Percentiles rank a stretch among this genome's conserved stretches.
phyloP scores from a whole-genome alignment of 2,329 filamentous ascomycete genomes.

The Ascochyta pisi region DNA sequence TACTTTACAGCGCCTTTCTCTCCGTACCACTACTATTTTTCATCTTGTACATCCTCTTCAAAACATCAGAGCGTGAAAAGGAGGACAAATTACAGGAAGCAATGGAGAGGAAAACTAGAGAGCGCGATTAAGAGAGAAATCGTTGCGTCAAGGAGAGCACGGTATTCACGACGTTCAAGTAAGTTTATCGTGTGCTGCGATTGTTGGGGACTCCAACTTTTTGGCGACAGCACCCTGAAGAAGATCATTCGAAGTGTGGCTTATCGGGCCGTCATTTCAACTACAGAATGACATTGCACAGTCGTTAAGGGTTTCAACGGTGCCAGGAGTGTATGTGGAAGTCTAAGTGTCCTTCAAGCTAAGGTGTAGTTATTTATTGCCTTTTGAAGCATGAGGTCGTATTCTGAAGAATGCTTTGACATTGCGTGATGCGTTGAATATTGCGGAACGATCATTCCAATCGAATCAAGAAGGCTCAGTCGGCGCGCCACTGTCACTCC shows the following conservation, averaged over 20 bases:
- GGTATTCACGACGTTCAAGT: neutral
- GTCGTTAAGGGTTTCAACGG: neutral
- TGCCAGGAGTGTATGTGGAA: neutral
- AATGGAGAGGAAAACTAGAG: neutral
- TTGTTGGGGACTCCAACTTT: neutral
- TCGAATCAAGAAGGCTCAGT: neutral
- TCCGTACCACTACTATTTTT: neutral
- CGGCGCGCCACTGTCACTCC: neutral
- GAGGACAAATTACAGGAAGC: neutral
- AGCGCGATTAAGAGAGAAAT: neutral
- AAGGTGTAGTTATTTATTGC: neutral
- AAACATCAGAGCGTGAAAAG: slow-evolving; percentile 1
- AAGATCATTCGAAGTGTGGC: neutral
- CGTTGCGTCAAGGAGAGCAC: neutral
- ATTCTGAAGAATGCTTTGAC: neutral
- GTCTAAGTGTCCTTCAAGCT: neutral
- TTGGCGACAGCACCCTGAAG: neutral
- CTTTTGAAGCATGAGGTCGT: neutral
- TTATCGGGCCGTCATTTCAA: slow-evolving; percentile 10
- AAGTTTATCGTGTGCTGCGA: neutral
- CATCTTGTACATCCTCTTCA: slow-evolving; percentile 1
- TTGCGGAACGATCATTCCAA: neutral
- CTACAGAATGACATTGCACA: neutral
- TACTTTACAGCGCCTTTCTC: neutral
- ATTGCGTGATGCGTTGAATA: slow-evolving; percentile 1